These are phyloP conservation scores for Alternaria solani DNA, from an alignment of 2,329 filamentous ascomycete genomes.

Conservation along the genomic window DNA sequence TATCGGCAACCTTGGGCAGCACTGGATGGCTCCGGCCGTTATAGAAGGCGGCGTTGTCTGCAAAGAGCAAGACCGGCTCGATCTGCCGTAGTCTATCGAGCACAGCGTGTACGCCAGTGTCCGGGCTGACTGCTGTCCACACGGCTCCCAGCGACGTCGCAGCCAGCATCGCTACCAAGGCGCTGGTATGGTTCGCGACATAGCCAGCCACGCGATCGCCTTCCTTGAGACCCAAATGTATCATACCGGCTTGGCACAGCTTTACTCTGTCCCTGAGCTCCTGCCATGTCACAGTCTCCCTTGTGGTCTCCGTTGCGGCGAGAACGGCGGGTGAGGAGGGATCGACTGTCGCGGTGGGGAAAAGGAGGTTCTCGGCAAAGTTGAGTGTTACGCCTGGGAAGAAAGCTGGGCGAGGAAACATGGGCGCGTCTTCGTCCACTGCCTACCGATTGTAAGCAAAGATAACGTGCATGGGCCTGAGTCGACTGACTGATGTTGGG, in stretches of 20 bases:
- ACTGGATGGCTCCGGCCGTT: slow-evolving; percentile 91
- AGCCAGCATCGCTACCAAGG: slow-evolving; percentile 86
- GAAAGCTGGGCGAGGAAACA: slow-evolving; percentile 89
- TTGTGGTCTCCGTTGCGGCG: slow-evolving; percentile 77
- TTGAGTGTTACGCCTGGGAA: slow-evolving; percentile 83
- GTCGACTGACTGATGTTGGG: slow-evolving; percentile 64
- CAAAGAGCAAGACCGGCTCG: slow-evolving; percentile 80
- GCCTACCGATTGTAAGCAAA: slow-evolving; percentile 61
- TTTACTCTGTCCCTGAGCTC: slow-evolving; percentile 81
- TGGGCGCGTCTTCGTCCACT: slow-evolving; percentile 69
- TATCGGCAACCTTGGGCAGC: slow-evolving; percentile 78
- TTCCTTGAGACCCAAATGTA: slow-evolving; percentile 68
- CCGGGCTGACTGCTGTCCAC: slow-evolving; percentile 93
- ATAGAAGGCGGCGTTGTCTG: slow-evolving; percentile 87
- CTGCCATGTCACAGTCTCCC: slow-evolving; percentile 76
- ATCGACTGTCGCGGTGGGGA: slow-evolving; percentile 68
- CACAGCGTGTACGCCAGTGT: slow-evolving; percentile 90
- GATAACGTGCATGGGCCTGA: not conserved
- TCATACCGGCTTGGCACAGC: slow-evolving; percentile 74
- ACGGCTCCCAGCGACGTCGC: slow-evolving; percentile 83
- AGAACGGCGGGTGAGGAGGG: slow-evolving; percentile 75
- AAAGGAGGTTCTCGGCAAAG: slow-evolving; percentile 94
- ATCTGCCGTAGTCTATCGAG: slow-evolving; percentile 88
- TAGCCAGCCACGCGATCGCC: slow-evolving; percentile 74
- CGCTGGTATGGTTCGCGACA: slow-evolving; percentile 88